Conservation (phyloP, 805 yeast genomes). For the Jamesozyma piceae region DNA sequence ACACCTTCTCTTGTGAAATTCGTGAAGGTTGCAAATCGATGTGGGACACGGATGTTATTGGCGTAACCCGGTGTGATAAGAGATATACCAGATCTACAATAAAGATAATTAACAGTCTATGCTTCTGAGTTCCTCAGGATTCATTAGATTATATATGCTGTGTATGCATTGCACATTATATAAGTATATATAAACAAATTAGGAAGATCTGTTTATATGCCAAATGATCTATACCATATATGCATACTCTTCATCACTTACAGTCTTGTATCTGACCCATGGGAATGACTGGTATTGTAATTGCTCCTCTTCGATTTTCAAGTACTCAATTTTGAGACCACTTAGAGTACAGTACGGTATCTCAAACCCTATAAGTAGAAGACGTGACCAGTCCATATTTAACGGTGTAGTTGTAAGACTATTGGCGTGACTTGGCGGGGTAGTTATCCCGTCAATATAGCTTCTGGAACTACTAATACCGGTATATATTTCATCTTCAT, state of each 20-base stretch:
- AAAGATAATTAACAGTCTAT: too few species aligned
- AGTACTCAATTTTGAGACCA: slow-evolving; percentile 56
- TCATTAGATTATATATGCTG: too few species aligned
- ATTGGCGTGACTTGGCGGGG: neutral
- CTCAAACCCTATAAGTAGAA: slow-evolving; percentile 47
- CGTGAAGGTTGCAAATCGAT: neutral
- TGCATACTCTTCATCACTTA: slow-evolving; percentile 34
- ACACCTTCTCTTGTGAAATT: too few species aligned
- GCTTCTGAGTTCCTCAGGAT: too few species aligned
- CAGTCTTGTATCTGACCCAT: slow-evolving; percentile 59
- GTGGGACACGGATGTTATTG: neutral
- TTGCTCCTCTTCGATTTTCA: slow-evolving; percentile 55
- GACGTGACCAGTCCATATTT: slow-evolving; percentile 1
- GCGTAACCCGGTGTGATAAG: too few species aligned
- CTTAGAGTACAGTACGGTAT: slow-evolving; percentile 57
- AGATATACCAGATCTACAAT: too few species aligned
- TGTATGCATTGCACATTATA: too few species aligned
- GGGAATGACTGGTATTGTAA: slow-evolving; percentile 63
- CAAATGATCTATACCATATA: slow-evolving; percentile 9
- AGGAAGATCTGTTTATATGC: too few species aligned
- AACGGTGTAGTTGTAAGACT: neutral
- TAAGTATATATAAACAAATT: too few species aligned
- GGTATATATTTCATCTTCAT: neutral
- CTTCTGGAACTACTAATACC: neutral
- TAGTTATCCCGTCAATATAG: neutral